phyloP scores from a whole-genome alignment of 2,329 filamentous ascomycete genomes.

The Diplodia mutila region DNA sequence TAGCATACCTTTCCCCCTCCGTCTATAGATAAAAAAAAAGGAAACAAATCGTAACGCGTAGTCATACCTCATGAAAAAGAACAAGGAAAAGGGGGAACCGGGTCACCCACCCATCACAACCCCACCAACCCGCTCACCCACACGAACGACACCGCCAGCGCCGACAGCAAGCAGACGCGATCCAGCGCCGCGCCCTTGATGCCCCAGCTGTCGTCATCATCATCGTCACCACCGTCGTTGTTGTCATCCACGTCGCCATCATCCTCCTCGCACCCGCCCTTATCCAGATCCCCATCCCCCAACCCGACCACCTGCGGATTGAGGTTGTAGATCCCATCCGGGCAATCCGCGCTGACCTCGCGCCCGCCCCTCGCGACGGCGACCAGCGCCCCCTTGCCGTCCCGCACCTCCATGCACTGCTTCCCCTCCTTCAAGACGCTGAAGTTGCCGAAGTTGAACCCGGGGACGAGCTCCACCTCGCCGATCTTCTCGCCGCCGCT shows the following conservation, averaged over 20 bases:
- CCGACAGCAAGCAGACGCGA: not conserved
- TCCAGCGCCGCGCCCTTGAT: not conserved
- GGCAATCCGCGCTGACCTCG: not conserved
- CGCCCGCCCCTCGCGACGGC: not conserved
- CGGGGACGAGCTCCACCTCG: not conserved
- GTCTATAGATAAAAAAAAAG: not conserved
- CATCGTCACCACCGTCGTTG: not conserved
- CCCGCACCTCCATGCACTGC: slow-evolving; percentile 9
- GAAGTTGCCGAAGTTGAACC: slow-evolving; percentile 6
- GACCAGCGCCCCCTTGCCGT: not conserved
- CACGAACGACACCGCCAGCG: not conserved
- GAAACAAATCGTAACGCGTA: not conserved
- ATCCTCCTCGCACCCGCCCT: not conserved
- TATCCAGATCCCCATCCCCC: not conserved
- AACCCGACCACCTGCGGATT: not conserved
- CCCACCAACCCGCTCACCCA: not conserved
- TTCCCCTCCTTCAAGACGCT: not conserved
- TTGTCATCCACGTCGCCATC: not conserved
- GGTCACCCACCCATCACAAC: not conserved
- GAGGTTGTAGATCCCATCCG: slow-evolving; percentile 11
- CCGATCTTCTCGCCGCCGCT: not conserved
- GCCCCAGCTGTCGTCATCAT: not conserved
- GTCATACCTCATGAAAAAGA: not conserved
- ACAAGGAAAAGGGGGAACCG: not conserved
- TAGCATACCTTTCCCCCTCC: not conserved